These are phyloP conservation scores for Aspergillus ustus DNA, from an alignment of 2,329 filamentous ascomycete species.

Conservation along the genomic window DNA sequence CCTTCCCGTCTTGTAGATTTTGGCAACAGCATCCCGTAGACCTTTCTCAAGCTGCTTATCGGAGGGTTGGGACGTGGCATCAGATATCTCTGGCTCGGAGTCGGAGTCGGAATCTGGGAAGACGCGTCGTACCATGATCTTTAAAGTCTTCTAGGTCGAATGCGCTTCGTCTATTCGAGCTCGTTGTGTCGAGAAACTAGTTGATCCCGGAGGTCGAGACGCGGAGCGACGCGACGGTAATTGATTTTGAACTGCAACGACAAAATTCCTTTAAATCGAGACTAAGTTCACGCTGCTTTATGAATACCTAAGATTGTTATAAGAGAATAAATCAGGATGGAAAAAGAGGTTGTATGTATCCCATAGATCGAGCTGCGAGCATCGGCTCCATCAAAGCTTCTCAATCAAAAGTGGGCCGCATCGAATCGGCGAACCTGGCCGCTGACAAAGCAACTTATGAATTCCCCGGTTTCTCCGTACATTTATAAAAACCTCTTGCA, in stretches of 20 bases:
- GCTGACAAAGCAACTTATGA: conserved; percentile 25
- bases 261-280: not conserved
- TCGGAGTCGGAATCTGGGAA: conserved; percentile 35
- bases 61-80: conserved; percentile 30
- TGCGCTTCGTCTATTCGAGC: not conserved
- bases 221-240: not conserved
- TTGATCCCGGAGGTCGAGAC: not conserved
- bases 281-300: not conserved
- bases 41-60: conserved; percentile 42
- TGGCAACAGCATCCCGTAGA: conserved; percentile 44
- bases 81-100: conserved; percentile 32
- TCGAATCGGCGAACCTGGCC: conserved; percentile 5
- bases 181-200: not conserved
- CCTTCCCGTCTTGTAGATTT: conserved; percentile 44
- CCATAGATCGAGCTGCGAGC: not conserved
- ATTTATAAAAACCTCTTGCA: conserved; percentile 2
- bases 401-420: not conserved
- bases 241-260: not conserved
- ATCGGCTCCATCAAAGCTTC: not conserved
- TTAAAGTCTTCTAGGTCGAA: not conserved
- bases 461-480: not conserved
- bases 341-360: not conserved
- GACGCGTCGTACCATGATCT: conserved; percentile 35
- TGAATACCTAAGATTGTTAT: not conserved
- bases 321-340: not conserved